Percentiles rank a stretch among this genome's conserved stretches.
Conservation (phyloP, 2,329 filamentous ascomycete species). For the Furcasterigmium sp. region DNA sequence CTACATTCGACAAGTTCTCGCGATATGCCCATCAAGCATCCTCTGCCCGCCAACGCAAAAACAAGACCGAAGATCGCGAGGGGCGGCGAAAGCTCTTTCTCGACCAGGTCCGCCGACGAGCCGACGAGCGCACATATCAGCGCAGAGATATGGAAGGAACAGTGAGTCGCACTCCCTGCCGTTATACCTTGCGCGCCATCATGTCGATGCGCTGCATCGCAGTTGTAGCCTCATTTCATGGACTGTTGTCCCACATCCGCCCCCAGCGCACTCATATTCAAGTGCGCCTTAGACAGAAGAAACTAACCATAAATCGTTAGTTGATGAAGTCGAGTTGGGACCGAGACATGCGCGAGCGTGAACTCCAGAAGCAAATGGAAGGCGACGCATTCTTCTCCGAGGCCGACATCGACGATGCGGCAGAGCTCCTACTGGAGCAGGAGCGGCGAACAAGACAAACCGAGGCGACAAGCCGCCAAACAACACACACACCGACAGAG, state of each 20-base stretch:
- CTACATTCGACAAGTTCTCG: background rate
- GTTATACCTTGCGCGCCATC: too few relatives aligned
- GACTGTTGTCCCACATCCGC: too few relatives aligned
- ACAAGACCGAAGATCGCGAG: slow-evolving; percentile 34
- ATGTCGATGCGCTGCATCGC: too few relatives aligned
- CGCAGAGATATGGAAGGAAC: slow-evolving; percentile 59
- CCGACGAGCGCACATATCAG: slow-evolving; percentile 55
- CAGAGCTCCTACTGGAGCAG: slow-evolving; percentile 21
- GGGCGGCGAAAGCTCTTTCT: slow-evolving; percentile 64
- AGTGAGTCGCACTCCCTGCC: slow-evolving; percentile 23
- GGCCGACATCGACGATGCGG: slow-evolving; percentile 46
- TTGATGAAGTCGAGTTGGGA: slow-evolving; percentile 30
- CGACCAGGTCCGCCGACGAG: slow-evolving; percentile 56
- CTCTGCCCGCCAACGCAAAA: background rate
- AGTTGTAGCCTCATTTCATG: too few relatives aligned
- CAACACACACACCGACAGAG: background rate
- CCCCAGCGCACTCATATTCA: too few relatives aligned
- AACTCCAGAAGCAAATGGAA: slow-evolving; percentile 31
- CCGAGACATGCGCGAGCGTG: slow-evolving; percentile 21
- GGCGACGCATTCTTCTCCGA: slow-evolving; percentile 37
- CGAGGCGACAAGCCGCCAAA: background rate
- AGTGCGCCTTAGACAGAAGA: background rate
- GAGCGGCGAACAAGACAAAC: slow-evolving; percentile 12
- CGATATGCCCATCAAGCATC: background rate
- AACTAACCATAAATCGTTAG: slow-evolving; percentile 7